Percentiles rank a stretch among this genome's conserved stretches.
Evolutionary conservation across 2,329 filamentous ascomycete genomes (phyloP).

Genomic region (Fusarium tupiense): DNA sequence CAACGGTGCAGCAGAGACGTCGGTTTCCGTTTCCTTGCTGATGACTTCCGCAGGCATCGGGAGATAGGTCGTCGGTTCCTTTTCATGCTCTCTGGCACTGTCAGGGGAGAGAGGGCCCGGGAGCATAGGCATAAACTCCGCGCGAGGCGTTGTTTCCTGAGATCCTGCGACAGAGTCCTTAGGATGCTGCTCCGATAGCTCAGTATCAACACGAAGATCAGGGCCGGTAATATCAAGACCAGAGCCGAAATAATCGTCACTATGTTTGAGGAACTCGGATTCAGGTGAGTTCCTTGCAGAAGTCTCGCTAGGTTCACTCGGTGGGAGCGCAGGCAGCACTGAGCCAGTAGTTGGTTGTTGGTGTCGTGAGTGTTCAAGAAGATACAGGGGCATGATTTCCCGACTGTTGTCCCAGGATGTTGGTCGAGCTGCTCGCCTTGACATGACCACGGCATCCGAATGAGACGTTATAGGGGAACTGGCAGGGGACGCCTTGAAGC

Average conservation of each 20-base stretch:
- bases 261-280: slow-evolving; percentile 38
- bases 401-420: slow-evolving; percentile 71
- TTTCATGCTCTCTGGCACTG: not conserved
- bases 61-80: slow-evolving; percentile 45
- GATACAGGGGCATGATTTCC: slow-evolving; percentile 83
- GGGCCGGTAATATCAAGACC: slow-evolving; percentile 33
- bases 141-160: slow-evolving; percentile 75
- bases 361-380: slow-evolving; percentile 72
- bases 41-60: slow-evolving; percentile 53
- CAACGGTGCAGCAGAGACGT: slow-evolving; percentile 53
- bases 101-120: slow-evolving; percentile 19
- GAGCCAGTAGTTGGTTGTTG: slow-evolving; percentile 49
- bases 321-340: slow-evolving; percentile 61
- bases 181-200: slow-evolving; percentile 43
- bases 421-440: slow-evolving; percentile 58
- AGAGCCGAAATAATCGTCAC: slow-evolving; percentile 44
- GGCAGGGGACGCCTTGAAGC: slow-evolving; percentile 52
- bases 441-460: slow-evolving; percentile 45
- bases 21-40: slow-evolving; percentile 56
- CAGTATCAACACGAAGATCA: slow-evolving; percentile 55
- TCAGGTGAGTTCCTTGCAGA: slow-evolving; percentile 49
- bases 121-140: slow-evolving; percentile 52
- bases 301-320: slow-evolving; percentile 56
- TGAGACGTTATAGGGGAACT: slow-evolving; percentile 46
- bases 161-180: slow-evolving; percentile 65